Conservation (phyloP, 345 rosid species). For the Passiflora organensis region DNA sequence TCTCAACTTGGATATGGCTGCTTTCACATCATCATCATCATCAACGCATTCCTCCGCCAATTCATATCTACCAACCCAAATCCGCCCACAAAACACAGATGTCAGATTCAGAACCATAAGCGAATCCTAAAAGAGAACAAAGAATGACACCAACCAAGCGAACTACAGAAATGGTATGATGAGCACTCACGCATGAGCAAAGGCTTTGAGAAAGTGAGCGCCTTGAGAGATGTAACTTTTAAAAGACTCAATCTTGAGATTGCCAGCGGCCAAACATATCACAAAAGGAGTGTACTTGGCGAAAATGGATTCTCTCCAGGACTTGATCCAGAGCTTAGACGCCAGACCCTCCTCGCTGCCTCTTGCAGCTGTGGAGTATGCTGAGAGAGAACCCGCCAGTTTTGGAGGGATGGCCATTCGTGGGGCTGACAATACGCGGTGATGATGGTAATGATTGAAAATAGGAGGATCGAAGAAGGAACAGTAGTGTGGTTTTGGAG, state of each 20-base stretch:
- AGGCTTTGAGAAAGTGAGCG: conserved; percentile 81
- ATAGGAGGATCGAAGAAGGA: conserved; percentile 2
- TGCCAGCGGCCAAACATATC: conserved; percentile 70
- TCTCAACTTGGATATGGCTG: conserved; percentile 67
- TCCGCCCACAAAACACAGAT: too few species aligned
- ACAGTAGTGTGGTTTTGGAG: neutral
- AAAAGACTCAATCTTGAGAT: conserved; percentile 63
- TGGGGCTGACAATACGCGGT: too few species aligned
- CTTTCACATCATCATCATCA: conserved; percentile 88
- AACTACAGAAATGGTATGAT: neutral
- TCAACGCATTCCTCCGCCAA: conserved; percentile 89
- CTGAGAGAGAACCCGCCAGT: neutral
- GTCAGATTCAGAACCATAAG: too few species aligned
- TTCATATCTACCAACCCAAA: conserved; percentile 46
- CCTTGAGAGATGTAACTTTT: conserved; percentile 80
- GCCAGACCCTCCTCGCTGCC: conserved; percentile 51
- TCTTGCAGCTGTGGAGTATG: too few species aligned
- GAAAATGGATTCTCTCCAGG: conserved; percentile 50
- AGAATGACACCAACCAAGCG: too few species aligned
- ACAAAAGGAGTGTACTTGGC: conserved; percentile 74
- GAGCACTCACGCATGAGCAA: conserved; percentile 76
- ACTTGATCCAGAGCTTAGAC: conserved; percentile 70
- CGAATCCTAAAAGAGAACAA: too few species aligned
- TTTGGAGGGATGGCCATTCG: neutral
- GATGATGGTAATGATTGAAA: neutral